phyloP scores from a whole-genome alignment of 257 asterid genomes.

The Anisodus tanguticus region DNA sequence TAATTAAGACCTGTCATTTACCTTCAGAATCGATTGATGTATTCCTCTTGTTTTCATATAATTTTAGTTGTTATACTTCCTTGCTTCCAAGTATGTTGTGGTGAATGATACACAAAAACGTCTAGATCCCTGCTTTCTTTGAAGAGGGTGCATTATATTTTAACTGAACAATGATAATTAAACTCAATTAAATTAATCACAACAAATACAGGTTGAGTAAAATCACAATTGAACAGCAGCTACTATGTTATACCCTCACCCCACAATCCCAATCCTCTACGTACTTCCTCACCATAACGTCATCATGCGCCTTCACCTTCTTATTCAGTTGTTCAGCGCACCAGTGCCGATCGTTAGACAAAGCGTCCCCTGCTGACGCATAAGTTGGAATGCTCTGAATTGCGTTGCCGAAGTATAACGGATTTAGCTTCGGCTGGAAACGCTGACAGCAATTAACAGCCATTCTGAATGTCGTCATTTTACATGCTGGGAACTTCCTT shows the following conservation, averaged over 20 bases:
- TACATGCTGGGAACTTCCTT: constrained; percentile 31
- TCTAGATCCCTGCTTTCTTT: neutral
- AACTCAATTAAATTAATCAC: no score
- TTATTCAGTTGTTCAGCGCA: constrained; percentile 49
- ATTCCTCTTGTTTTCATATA: no score
- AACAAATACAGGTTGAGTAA: no score
- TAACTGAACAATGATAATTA: no score
- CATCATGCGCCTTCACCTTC: constrained; percentile 40
- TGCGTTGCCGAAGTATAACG: constrained; percentile 48
- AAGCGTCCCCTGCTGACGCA: constrained; percentile 42
- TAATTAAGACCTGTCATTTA: no score
- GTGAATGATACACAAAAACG: neutral
- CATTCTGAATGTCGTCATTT: constrained; percentile 45
- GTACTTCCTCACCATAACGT: no score
- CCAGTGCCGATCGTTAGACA: constrained; percentile 42
- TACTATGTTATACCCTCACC: no score
- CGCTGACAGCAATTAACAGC: constrained; percentile 43
- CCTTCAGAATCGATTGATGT: no score
- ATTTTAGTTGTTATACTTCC: no score
- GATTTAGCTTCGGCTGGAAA: constrained; percentile 41
- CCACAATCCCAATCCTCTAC: no score
- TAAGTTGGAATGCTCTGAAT: constrained; percentile 47
- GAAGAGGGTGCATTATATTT: neutral
- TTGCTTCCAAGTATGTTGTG: no score
- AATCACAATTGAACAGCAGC: no score